A percentile compares a stretch with the other conserved stretches of the same genome.
Conservation (phyloP, 495 filamentous ascomycete species). For the Aspergillus taichungensis region DNA sequence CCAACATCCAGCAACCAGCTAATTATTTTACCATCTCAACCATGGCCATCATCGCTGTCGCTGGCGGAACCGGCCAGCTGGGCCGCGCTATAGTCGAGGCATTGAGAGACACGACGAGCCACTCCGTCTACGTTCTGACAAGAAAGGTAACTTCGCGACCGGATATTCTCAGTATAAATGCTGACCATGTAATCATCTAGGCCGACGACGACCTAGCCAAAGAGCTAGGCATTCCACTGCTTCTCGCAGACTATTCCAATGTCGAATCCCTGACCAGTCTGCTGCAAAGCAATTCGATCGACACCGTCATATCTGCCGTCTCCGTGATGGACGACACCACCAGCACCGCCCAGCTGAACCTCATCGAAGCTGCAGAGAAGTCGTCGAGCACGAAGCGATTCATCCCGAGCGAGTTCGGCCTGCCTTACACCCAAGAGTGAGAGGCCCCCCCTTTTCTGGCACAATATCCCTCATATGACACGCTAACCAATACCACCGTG, state of each 20-base stretch:
- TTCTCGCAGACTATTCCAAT: constrained; percentile 28
- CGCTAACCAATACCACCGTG: constrained; percentile 13
- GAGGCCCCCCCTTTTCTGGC: too few species aligned
- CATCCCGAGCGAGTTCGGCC: constrained; percentile 42
- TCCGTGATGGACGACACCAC: constrained; percentile 24
- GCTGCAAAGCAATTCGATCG: constrained; percentile 38
- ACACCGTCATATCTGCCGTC: constrained; percentile 46
- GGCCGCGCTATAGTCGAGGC: constrained; percentile 44
- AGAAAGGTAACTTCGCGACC: constrained; percentile 17
- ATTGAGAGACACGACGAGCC: constrained; percentile 25
- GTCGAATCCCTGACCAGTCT: constrained; percentile 23
- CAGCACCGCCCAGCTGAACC: constrained; percentile 30
- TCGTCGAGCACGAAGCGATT: constrained; percentile 37
- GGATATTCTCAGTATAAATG: constrained; percentile 1
- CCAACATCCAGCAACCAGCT: not conserved
- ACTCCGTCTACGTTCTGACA: constrained; percentile 37
- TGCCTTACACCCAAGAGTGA: constrained; percentile 30
- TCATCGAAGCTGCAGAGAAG: constrained; percentile 42
- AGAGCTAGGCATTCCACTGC: too few species aligned
- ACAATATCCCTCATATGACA: too few species aligned
- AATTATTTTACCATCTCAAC: not conserved
- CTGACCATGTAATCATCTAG: too few species aligned
- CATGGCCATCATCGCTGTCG: constrained; percentile 43
- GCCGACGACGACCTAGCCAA: too few species aligned
- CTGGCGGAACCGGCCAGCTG: constrained; percentile 45